These are phyloP conservation scores for Vitis hybrid DNA, from an alignment of 177 flowering plant species.

Conservation along the genomic window DNA sequence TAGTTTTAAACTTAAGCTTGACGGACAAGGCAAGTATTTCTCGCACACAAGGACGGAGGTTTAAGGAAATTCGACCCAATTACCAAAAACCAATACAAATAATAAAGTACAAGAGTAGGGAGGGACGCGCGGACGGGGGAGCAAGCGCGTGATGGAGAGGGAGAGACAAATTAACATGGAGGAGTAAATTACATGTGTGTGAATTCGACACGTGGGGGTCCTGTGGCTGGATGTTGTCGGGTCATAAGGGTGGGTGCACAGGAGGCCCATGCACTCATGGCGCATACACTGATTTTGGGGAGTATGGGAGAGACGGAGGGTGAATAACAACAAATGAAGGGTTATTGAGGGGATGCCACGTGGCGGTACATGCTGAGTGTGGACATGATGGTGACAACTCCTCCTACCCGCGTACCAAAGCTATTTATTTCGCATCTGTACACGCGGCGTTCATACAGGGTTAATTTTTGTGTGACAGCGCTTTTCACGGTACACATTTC, in stretches of 20 bases:
- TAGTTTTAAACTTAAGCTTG: too few relatives aligned
- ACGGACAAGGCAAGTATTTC: too few relatives aligned
- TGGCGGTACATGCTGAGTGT: conserved; percentile 15
- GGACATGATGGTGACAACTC: conserved; percentile 18
- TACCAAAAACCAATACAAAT: too few relatives aligned
- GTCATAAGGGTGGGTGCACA: conserved; percentile 14
- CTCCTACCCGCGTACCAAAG: conserved; percentile 10
- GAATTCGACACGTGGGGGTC: conserved; percentile 15
- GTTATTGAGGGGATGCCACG: not conserved
- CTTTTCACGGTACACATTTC: too few relatives aligned
- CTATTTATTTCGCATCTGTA: not conserved
- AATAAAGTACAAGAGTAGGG: not conserved
- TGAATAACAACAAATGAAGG: not conserved
- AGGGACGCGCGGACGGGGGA: not conserved
- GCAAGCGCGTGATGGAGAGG: not conserved
- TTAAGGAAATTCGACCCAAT: too few relatives aligned
- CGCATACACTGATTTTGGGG: conserved; percentile 5
- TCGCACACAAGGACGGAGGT: too few relatives aligned
- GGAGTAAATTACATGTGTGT: not conserved
- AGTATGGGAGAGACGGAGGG: not conserved
- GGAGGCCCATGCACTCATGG: conserved; percentile 26
- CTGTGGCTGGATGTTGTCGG: conserved; percentile 24
- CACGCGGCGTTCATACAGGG: conserved; percentile 8
- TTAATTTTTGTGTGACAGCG: too few relatives aligned
- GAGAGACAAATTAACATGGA: conserved; percentile 14